Percentiles rank a stretch among this genome's conserved stretches.
phyloP scores from a whole-genome alignment of 176 grass and related monocot species.

The Carex cristatella region DNA sequence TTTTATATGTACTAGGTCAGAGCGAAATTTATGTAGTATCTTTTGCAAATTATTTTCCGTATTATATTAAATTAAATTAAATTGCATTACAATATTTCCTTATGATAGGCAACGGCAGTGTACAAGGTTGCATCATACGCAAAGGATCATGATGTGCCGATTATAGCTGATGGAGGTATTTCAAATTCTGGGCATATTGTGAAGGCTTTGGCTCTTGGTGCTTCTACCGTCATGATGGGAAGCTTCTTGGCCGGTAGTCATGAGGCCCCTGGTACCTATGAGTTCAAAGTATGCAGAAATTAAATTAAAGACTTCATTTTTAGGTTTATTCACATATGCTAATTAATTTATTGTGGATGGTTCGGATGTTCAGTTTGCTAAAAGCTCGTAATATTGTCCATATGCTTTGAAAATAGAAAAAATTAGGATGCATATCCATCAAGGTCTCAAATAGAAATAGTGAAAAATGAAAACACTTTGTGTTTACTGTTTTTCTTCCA shows the following conservation, averaged over 20 bases:
- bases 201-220: slow-evolving; percentile 76
- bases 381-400: not conserved
- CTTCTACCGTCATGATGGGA: slow-evolving; percentile 93
- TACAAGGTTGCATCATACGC: slow-evolving; percentile 96
- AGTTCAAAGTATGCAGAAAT: slow-evolving; percentile 47
- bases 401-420: not conserved
- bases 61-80: not conserved
- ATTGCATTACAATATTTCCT: not conserved
- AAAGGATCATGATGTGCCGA: slow-evolving; percentile 70
- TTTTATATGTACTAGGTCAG: not conserved
- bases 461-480: not conserved
- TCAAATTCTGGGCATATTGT: slow-evolving; percentile 95
- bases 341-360: not conserved
- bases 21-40: not conserved
- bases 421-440: not conserved
- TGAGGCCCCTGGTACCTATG: slow-evolving; percentile 80
- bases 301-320: not conserved
- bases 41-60: no score
- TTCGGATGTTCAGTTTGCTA: not conserved
- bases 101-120: slow-evolving; percentile 73
- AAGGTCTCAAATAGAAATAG: not conserved
- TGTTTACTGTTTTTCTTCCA: not conserved
- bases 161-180: slow-evolving; percentile 97
- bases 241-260: slow-evolving; percentile 93
- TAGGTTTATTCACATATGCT: not conserved